Base-by-base conservation (phyloP, 306 rosid genomes). In the Morella rubra region DNA sequence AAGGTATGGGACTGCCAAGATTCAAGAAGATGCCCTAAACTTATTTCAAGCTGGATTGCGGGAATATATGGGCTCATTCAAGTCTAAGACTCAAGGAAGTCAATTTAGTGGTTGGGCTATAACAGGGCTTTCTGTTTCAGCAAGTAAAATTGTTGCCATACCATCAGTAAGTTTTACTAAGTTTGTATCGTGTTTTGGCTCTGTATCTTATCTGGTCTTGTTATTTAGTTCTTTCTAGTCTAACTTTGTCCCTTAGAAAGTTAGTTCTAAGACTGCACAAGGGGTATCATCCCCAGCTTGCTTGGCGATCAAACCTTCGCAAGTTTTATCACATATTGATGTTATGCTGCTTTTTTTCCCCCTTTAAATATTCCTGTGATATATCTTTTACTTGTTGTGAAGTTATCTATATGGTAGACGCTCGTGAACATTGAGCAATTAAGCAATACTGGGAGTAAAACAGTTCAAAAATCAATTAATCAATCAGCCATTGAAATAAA, bases 11-110 rank as follows among this genome's bases (percentile, higher is more conserved):
- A 68, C 91, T 84, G 81, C 82, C 73, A 94, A 89, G 89, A 87
- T 94, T 85, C 98, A 94, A 86, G 96, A 94, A 76, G 98, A 94
- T 82, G 97, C 98, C 46, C 56, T 92, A 60, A 86, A 77, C 84
- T 88, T 94, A 60, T 94, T 94, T 84, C 94, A 89, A 70, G 85
- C 97, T 79, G 98, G 85, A 71, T 79, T 94, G 73, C 97, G 95
- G 52, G 97, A 92, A 44, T 94, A 80, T 81, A 44, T 86, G 81
- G 90, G 91, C 71, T 68, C 75, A 44, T 81, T 37, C 81, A 84
- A 74, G 71, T 68, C 41, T 58, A 91, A 85, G 79, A 71, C 77
- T 68, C 86, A 71, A 49, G 89, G 91, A 72, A 83, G 58, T 73
- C 89, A 85, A 75, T 81, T 80, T 69, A 82, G 15, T 75, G 85